phyloP scores from a whole-genome alignment of 2,329 filamentous ascomycete species.

The Fusarium floridanum region DNA sequence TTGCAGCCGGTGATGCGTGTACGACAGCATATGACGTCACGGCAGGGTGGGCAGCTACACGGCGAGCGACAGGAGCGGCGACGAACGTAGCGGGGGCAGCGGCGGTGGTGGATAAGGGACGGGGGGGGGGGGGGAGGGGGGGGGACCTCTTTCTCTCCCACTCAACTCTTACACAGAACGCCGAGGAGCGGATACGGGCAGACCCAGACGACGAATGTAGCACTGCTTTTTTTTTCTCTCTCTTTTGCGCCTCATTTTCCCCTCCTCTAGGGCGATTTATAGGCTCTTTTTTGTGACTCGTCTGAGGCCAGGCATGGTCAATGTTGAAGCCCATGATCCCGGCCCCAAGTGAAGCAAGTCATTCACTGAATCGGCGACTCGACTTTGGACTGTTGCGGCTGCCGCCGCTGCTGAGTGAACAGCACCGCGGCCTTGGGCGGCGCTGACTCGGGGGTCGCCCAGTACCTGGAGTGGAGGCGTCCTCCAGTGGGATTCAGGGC shows the following conservation, averaged over 20 bases:
- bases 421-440: conserved; percentile 8
- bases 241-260: not conserved
- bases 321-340: not conserved
- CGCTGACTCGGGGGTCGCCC: conserved; percentile 23
- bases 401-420: not conserved
- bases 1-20: too few relatives aligned
- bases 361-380: conserved; percentile 12
- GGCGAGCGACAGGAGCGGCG: too few relatives aligned
- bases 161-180: conserved; percentile 7
- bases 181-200: conserved; percentile 4
- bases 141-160: conserved; percentile 33
- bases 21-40: too few relatives aligned
- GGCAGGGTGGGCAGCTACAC: too few relatives aligned
- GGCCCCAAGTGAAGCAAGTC: not conserved
- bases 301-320: not conserved
- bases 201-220: not conserved
- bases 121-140: conserved; percentile 24
- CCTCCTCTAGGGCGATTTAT: not conserved
- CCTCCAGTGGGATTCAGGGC: conserved; percentile 32
- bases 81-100: too few relatives aligned
- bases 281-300: conserved; percentile 3
- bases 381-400: not conserved
- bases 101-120: too few relatives aligned
- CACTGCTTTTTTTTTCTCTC: not conserved
- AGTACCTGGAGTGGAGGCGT: not conserved